Percentiles rank a stretch among this genome's conserved stretches.
These are phyloP conservation scores for Panus rudis DNA, from an alignment of 768 basidiomycete genomes.

Conservation along the genomic window DNA sequence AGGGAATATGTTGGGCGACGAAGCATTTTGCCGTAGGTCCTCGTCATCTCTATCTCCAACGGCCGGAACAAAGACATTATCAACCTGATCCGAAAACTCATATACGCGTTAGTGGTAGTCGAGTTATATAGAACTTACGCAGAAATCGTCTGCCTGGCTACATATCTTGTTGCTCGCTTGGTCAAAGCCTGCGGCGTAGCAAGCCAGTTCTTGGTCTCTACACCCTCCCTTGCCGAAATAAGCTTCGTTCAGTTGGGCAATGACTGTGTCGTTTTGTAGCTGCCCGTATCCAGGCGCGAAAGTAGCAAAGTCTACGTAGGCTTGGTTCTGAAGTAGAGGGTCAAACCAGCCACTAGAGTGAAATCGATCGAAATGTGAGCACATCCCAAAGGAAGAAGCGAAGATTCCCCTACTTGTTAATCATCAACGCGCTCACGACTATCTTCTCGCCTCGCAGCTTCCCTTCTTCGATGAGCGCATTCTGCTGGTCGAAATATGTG, in stretches of 20 bases:
- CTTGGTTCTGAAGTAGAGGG: conserved; percentile 54
- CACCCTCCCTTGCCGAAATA: conserved; percentile 47
- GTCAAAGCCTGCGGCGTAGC: conserved; percentile 46
- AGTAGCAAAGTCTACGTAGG: conserved; percentile 53
- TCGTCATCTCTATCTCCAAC: conserved; percentile 46
- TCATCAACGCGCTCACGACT: conserved; percentile 53
- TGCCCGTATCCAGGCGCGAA: conserved; percentile 64
- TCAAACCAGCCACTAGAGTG: conserved; percentile 54
- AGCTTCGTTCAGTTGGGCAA: conserved; percentile 40
- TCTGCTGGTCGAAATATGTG: conserved; percentile 59
- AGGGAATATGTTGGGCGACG: conserved; percentile 39
- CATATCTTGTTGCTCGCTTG: conserved; percentile 44
- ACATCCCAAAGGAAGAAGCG: not conserved
- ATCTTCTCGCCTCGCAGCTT: conserved; percentile 42
- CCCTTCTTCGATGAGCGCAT: conserved; percentile 39
- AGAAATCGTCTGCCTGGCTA: conserved; percentile 42
- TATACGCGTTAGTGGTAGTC: not conserved
- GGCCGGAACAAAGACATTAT: conserved; percentile 43
- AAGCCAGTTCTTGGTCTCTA: conserved; percentile 45
- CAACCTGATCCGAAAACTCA: conserved; percentile 25
- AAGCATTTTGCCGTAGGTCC: conserved; percentile 51
- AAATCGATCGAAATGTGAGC: conserved; percentile 1
- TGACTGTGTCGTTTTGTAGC: conserved; percentile 40
- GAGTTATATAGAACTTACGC: conserved; percentile 32
- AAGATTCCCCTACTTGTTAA: conserved; percentile 25